Percentiles rank a stretch among this genome's conserved stretches.
Evolutionary conservation across 148 eudicot species (phyloP).

Genomic region (Rhododendron williamsianum): DNA sequence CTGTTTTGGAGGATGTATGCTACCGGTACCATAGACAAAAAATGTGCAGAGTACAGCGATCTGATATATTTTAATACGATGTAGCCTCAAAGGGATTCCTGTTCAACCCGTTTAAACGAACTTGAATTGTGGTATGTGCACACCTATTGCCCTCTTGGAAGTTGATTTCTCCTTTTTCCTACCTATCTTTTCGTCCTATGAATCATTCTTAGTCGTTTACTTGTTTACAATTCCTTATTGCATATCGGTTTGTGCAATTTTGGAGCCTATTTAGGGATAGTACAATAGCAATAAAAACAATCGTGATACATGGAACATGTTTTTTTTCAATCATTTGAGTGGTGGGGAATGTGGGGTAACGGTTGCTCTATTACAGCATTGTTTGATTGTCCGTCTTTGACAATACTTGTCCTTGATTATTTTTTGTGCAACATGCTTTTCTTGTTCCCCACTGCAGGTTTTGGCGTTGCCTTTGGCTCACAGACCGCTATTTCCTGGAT

Average conservation of each 20-base stretch:
- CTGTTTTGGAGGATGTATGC: not conserved
- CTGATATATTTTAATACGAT: not conserved
- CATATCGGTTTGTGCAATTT: not conserved
- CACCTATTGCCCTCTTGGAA: not conserved
- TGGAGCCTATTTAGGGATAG: not conserved
- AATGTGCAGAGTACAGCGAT: not conserved
- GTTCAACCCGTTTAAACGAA: not conserved
- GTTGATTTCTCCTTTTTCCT: not conserved
- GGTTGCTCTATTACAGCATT: not conserved
- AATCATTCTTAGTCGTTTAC: not conserved
- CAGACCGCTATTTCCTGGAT: constrained; percentile 91
- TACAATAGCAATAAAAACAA: not conserved
- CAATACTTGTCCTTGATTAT: not conserved
- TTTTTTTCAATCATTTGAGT: not conserved
- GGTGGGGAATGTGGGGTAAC: not conserved
- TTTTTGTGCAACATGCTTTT: not conserved
- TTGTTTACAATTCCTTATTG: not conserved
- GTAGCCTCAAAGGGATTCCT: not conserved
- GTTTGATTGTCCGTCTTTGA: not conserved
- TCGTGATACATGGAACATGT: not conserved
- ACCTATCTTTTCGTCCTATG: not conserved
- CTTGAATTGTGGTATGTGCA: not conserved
- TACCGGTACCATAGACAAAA: not conserved
- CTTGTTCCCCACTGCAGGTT: constrained; percentile 52
- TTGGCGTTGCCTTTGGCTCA: constrained; percentile 82